phyloP scores from a whole-genome alignment of 768 basidiomycete species.

The Hemileccinum rubropunctum region DNA sequence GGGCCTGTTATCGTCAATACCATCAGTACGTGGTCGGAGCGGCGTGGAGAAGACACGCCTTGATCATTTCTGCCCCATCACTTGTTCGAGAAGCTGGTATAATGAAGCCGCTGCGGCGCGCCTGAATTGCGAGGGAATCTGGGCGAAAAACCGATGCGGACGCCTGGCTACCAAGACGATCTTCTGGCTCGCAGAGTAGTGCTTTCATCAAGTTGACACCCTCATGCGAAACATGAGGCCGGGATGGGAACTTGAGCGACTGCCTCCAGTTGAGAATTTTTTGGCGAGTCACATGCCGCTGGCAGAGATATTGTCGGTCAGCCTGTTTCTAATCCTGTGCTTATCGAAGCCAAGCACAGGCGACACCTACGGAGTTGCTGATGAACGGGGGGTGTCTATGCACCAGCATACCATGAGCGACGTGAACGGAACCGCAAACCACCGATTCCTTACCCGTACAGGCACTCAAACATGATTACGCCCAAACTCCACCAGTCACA shows the following conservation, averaged over 20 bases:
- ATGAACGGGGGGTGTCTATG: slow-evolving; percentile 91
- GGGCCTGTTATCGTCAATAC: slow-evolving; percentile 46
- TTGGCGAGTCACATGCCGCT: slow-evolving; percentile 93
- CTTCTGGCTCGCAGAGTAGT: slow-evolving; percentile 93
- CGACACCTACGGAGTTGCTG: slow-evolving; percentile 74
- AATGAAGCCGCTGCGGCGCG: slow-evolving; percentile 69
- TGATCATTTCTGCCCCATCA: slow-evolving; percentile 90
- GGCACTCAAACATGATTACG: slow-evolving; percentile 94
- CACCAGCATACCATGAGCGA: slow-evolving; percentile 21
- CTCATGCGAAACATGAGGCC: slow-evolving; percentile 82
- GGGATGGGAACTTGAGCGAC: slow-evolving; percentile 80
- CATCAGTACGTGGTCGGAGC: slow-evolving; percentile 18
- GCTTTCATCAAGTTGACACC: slow-evolving; percentile 85
- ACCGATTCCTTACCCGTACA: slow-evolving; percentile 71
- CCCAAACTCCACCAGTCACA: slow-evolving; percentile 99
- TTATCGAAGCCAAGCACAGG: slow-evolving; percentile 15
- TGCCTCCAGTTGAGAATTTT: slow-evolving; percentile 97
- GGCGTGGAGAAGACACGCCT: slow-evolving; percentile 46
- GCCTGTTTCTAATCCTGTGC: slow-evolving; percentile 19
- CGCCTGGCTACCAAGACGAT: slow-evolving; percentile 80
- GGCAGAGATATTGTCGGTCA: slow-evolving; percentile 13
- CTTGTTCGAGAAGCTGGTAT: slow-evolving; percentile 51
- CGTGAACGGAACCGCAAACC: slow-evolving; percentile 24
- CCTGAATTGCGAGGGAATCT: slow-evolving; percentile 72
- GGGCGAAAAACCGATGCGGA: slow-evolving; percentile 68